phyloP scores from a whole-genome alignment of 768 basidiomycete genomes.

The Chalciporus pseudorubinellus region DNA sequence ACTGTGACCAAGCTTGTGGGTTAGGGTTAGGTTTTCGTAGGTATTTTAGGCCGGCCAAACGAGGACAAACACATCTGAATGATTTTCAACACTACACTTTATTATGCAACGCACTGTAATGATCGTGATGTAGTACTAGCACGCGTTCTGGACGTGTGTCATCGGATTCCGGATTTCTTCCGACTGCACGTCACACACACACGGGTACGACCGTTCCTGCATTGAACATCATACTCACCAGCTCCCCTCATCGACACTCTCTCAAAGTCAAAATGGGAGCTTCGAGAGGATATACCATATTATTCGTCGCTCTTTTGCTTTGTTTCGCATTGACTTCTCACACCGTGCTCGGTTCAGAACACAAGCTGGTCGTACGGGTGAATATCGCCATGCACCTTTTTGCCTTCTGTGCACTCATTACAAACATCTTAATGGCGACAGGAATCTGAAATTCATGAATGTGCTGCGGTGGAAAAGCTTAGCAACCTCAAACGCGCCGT shows the following conservation, averaged over 20 bases:
- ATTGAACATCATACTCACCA: too few species aligned
- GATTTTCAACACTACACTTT: too few species aligned
- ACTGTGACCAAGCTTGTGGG: too few species aligned
- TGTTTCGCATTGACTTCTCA: constrained; percentile 24
- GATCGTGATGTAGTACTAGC: too few species aligned
- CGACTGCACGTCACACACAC: constrained; percentile 1
- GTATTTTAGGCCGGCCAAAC: too few species aligned
- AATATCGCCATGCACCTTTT: constrained; percentile 14
- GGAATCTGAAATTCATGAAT: constrained; percentile 45
- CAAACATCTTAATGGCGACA: constrained; percentile 21
- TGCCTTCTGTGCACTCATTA: not conserved
- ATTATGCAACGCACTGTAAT: too few species aligned
- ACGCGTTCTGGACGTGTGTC: not conserved
- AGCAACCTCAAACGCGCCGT: constrained; percentile 58
- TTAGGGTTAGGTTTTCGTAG: too few species aligned
- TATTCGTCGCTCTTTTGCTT: constrained; percentile 46
- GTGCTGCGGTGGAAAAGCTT: constrained; percentile 44
- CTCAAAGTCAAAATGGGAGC: constrained; percentile 18
- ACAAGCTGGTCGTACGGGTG: constrained; percentile 31
- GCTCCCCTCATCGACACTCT: not conserved
- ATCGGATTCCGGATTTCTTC: constrained; percentile 27
- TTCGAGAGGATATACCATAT: constrained; percentile 17
- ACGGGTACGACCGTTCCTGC: too few species aligned
- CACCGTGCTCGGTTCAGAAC: constrained; percentile 18
- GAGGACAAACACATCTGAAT: too few species aligned